Percentiles rank a stretch among this genome's conserved stretches.
phyloP scores from a whole-genome alignment of 1,284 basidiomycete species.

The Abortiporus biennis region DNA sequence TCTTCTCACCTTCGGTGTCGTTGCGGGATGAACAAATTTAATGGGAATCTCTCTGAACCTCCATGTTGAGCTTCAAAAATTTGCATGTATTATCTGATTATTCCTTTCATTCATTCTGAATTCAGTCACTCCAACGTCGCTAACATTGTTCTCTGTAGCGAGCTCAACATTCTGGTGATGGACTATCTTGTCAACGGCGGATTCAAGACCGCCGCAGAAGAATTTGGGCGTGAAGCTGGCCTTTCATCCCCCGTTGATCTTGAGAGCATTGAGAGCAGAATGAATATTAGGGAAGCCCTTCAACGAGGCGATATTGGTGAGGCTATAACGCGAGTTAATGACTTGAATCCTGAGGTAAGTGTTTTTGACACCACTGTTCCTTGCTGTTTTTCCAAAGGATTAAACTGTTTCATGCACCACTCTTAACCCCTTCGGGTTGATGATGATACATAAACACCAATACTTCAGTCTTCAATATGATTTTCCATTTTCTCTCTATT shows the following conservation, averaged over 20 bases:
- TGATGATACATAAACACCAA: conserved; percentile 72
- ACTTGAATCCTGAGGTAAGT: conserved; percentile 94
- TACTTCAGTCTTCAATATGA: conserved; percentile 96
- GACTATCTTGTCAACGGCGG: conserved; percentile 98
- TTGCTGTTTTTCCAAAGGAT: conserved; percentile 49
- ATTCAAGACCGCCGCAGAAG: conserved; percentile 92
- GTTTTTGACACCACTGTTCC: conserved; percentile 5
- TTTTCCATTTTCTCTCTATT: conserved; percentile 23
- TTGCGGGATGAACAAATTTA: conserved; percentile 55
- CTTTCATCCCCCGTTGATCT: conserved; percentile 78
- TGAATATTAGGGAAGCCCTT: conserved; percentile 90
- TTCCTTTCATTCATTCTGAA: conserved; percentile 9
- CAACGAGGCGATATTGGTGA: conserved; percentile 94
- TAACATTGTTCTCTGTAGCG: conserved; percentile 44
- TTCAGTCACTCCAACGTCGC: conserved; percentile 26
- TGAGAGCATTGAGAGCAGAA: conserved; percentile 88
- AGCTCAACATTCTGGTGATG: conserved; percentile 94
- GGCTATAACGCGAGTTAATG: conserved; percentile 90
- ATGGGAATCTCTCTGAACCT: conserved; percentile 88
- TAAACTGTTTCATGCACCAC: conserved; percentile 98
- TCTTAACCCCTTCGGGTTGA: conserved; percentile 72
- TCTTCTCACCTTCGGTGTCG: conserved; percentile 8
- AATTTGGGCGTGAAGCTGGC: conserved; percentile 87
- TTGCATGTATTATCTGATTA: conserved; percentile 82
- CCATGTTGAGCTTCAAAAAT: conserved; percentile 43